Percentiles rank a stretch among this genome's conserved stretches.
These are phyloP conservation scores for Trametes versicolor DNA, from an alignment of 1,284 basidiomycete species.

Conservation along the genomic window DNA sequence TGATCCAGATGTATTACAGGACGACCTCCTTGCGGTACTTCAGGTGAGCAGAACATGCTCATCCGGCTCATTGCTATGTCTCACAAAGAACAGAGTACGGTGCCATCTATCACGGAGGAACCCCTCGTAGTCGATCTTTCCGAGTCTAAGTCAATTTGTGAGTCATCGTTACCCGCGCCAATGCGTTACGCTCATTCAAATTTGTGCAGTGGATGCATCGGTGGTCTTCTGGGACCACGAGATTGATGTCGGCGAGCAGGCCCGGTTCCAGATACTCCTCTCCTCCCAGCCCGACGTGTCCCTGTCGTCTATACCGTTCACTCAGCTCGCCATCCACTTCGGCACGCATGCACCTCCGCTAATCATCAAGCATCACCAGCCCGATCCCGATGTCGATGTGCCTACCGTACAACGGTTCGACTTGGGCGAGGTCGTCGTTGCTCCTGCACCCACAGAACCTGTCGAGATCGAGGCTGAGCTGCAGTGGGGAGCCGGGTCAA, in stretches of 20 bases:
- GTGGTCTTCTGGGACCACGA: slow-evolving; percentile 77
- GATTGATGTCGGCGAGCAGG: slow-evolving; percentile 66
- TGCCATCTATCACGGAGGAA: slow-evolving; percentile 64
- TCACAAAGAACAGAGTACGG: slow-evolving; percentile 62
- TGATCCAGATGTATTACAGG: slow-evolving; percentile 60
- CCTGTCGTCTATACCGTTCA: slow-evolving; percentile 66
- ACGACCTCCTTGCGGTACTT: slow-evolving; percentile 75
- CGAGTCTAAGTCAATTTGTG: slow-evolving; percentile 72
- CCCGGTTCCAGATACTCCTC: slow-evolving; percentile 78
- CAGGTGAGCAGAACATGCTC: slow-evolving; percentile 53
- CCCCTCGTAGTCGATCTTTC: slow-evolving; percentile 69
- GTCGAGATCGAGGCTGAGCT: slow-evolving; percentile 52
- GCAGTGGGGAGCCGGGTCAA: slow-evolving; percentile 63
- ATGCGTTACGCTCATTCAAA: background rate
- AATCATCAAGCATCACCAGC: slow-evolving; percentile 54
- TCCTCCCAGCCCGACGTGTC: slow-evolving; percentile 55
- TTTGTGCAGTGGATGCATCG: slow-evolving; percentile 64
- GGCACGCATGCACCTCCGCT: slow-evolving; percentile 56
- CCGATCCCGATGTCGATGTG: slow-evolving; percentile 18
- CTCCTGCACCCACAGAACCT: slow-evolving; percentile 35
- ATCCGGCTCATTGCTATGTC: background rate
- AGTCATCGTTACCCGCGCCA: slow-evolving; percentile 35
- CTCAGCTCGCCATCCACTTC: slow-evolving; percentile 66
- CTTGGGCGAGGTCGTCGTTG: slow-evolving; percentile 50
- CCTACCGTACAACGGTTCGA: slow-evolving; percentile 50